Base-by-base conservation (phyloP, 345 rosid genomes). In the Euphorbia lathyris region DNA sequence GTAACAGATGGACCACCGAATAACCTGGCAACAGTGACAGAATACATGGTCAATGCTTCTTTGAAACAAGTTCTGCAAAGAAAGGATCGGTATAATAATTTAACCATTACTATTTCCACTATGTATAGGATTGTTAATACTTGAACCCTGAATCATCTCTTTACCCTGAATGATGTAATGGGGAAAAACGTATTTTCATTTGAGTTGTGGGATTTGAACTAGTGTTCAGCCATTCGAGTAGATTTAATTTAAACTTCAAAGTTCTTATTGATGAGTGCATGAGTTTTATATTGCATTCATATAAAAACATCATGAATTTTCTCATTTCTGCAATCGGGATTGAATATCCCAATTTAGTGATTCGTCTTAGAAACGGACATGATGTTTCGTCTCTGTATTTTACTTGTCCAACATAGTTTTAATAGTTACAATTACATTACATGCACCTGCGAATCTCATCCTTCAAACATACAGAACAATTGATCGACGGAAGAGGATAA, bases 11-110 rank as follows among this genome's bases (percentile, higher is more conserved):
- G 76, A 45, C 80, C 82, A 2, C 62, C 23, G 26, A 67, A 58
- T 10, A 63, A 59, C 51, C 67, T 80, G 45, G 86, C 82, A 58
- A 80, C 86, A 45, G 78, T 80, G 48, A 83, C 86, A 47, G 86
- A 83, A 42, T 80, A 72, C 69, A 80, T 83, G 83, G 82, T 83
- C 19, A 77, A 77, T 72, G 86, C 83, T 40, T 83, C 82, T 72
- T 78, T 83, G 30, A 80, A 78, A 58, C 81, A 78, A 63, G 78
- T 76, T 77, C 17, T 83, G 27, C 65, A 26, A 19, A 77, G 64
- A 64, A 80, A 80, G 52, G 86, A 83, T 63, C 22, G 83, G 86
- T 79, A 67, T 9, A 34, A 7, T 32, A 42, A 40, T 51, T 14
- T 66, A 7, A 42, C 43, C 30, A 8, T 32, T 22, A 34, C 38